A percentile compares a stretch with the other conserved stretches of the same genome.
phyloP scores from a whole-genome alignment of 2,329 filamentous ascomycete species.

The Bipolaris zeicola region DNA sequence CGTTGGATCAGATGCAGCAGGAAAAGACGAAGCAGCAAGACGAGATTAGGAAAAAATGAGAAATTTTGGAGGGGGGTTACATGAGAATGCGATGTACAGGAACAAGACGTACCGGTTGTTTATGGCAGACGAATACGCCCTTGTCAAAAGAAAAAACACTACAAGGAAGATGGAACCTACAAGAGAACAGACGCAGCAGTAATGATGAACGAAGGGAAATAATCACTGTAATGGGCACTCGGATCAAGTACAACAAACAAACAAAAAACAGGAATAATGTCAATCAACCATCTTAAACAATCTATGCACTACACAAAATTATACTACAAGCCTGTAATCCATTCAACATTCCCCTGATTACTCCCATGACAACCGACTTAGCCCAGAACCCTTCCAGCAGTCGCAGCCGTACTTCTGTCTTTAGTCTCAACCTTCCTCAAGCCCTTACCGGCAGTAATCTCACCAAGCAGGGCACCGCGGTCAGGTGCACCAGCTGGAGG shows the following conservation, averaged over 20 bases:
- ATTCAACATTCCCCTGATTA: background rate
- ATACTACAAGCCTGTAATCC: slow-evolving; percentile 5
- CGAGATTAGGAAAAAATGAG: background rate
- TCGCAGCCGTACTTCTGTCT: slow-evolving; percentile 75
- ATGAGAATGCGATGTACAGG: background rate
- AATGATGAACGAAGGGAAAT: background rate
- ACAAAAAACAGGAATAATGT: background rate
- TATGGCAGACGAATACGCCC: background rate
- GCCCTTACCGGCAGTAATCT: slow-evolving; percentile 80
- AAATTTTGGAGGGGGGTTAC: background rate
- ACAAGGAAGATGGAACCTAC: too few relatives aligned
- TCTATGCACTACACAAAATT: slow-evolving; percentile 9
- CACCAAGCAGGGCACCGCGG: slow-evolving; percentile 70
- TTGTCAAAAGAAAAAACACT: too few relatives aligned
- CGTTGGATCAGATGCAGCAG: slow-evolving; percentile 2
- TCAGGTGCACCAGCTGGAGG: slow-evolving; percentile 38
- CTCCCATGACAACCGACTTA: background rate
- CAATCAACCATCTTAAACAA: background rate
- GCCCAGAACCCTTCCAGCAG: slow-evolving; percentile 73
- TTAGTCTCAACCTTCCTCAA: slow-evolving; percentile 89
- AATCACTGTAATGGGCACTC: background rate
- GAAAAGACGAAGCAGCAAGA: background rate
- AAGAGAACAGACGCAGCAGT: background rate
- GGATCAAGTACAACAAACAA: background rate
- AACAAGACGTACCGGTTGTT: background rate